These are phyloP conservation scores for Porcisia deanei DNA, from an alignment of 208 protist genomes.

Conservation along the genomic window DNA sequence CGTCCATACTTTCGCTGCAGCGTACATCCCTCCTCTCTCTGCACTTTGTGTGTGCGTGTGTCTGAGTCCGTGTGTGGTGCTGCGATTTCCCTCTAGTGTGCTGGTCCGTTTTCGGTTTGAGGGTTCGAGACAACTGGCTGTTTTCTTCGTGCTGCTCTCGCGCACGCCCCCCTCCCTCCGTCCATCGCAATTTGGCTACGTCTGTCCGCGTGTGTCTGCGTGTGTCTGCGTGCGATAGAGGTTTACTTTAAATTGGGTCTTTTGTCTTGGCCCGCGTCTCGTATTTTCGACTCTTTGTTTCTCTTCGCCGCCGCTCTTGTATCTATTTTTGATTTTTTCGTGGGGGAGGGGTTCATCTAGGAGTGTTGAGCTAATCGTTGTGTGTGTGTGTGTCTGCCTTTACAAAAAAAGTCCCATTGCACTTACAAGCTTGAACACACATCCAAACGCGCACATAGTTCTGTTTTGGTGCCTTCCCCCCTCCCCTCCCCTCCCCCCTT, in stretches of 20 bases:
- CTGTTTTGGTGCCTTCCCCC: too few relatives aligned
- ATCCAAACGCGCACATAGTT: not conserved
- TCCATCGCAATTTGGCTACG: not conserved
- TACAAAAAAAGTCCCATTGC: not conserved
- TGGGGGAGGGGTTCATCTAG: too few relatives aligned
- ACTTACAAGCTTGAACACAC: not conserved
- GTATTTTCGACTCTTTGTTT: not conserved
- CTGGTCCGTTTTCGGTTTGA: not conserved
- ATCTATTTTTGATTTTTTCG: too few relatives aligned
- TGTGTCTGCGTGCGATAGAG: too few relatives aligned
- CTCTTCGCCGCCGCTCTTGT: too few relatives aligned
- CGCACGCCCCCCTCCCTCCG: not conserved
- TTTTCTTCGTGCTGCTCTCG: not conserved
- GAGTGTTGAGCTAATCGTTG: too few relatives aligned
- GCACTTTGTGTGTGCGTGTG: not conserved
- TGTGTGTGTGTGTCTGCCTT: too few relatives aligned
- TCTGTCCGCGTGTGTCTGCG: not conserved
- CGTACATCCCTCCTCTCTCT: not conserved
- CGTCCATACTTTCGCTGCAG: not conserved
- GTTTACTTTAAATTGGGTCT: too few relatives aligned
- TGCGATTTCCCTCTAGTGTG: not conserved
- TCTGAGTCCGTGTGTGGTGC: not conserved
- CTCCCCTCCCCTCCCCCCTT: too few relatives aligned
- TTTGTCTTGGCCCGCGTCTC: too few relatives aligned
- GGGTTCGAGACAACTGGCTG: not conserved